Evolutionary conservation across 495 filamentous ascomycete species (phyloP).

Genomic region (Lindgomyces ingoldianus): DNA sequence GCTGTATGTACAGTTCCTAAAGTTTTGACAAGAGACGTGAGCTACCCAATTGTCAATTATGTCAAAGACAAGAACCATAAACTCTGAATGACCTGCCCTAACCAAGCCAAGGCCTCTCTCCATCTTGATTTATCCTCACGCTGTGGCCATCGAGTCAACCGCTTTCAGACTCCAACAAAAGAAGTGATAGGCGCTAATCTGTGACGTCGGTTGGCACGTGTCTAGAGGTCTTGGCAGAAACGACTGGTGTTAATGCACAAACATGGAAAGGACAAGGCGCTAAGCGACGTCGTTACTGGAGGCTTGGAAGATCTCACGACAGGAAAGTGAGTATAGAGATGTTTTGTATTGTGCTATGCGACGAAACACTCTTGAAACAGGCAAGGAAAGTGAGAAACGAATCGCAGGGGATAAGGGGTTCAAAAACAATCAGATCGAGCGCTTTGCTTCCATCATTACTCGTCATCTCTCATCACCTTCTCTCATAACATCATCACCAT

Average conservation of each 20-base stretch:
- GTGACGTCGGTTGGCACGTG: conserved; percentile 27
- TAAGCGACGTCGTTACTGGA: background rate
- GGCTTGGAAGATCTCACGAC: background rate
- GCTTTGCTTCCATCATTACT: conserved; percentile 7
- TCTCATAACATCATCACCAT: no score
- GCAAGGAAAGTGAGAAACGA: background rate
- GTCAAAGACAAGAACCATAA: no score
- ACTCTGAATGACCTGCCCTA: no score
- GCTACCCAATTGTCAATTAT: no score
- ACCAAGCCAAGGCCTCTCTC: background rate
- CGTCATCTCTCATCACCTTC: no score
- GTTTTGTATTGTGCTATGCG: conserved; percentile 8
- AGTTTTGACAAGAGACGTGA: no score
- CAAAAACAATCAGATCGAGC: background rate
- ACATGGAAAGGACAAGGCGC: background rate
- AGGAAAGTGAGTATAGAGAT: background rate
- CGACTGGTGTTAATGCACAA: background rate
- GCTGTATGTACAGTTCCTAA: no score
- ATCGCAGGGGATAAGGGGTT: background rate
- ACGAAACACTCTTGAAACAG: conserved; percentile 16
- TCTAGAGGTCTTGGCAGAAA: conserved; percentile 7
- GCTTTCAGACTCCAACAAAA: background rate
- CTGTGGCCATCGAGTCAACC: background rate
- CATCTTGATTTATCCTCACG: background rate
- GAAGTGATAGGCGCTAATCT: background rate